Conservation (phyloP, 2,329 filamentous ascomycete genomes). For the Fragosphaeria purpurea region DNA sequence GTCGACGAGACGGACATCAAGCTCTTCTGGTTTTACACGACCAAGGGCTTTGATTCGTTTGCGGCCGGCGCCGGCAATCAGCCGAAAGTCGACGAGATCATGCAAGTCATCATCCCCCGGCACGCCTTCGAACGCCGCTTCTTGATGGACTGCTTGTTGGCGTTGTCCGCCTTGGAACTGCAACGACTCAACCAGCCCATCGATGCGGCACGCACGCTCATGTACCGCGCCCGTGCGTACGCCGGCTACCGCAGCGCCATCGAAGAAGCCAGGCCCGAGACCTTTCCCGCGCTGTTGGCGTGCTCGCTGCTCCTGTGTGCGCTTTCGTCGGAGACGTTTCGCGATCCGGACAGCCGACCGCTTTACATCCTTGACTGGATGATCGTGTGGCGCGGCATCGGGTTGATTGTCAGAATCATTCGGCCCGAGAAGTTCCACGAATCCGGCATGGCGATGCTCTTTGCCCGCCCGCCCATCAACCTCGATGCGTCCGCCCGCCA, state of each 20-base stretch:
- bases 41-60: constrained; percentile 36
- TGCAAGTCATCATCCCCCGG: constrained; percentile 37
- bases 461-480: constrained; percentile 39
- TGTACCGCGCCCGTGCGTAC: constrained; percentile 40
- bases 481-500: constrained; percentile 28
- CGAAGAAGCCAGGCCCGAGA: constrained; percentile 32
- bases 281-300: constrained; percentile 40
- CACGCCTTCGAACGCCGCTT: constrained; percentile 43
- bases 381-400: constrained; percentile 43
- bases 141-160: constrained; percentile 45
- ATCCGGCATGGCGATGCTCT: constrained; percentile 36
- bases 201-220: constrained; percentile 27
- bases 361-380: constrained; percentile 48
- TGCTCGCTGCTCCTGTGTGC: constrained; percentile 42
- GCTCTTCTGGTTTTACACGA: constrained; percentile 46
- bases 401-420: constrained; percentile 35
- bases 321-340: constrained; percentile 40
- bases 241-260: constrained; percentile 43
- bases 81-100: constrained; percentile 28
- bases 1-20: constrained; percentile 38
- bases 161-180: constrained; percentile 40
- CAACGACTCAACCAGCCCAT: constrained; percentile 26
- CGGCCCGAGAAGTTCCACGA: constrained; percentile 21
- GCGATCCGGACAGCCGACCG: constrained; percentile 32
- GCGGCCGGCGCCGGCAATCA: constrained; percentile 27